Evolutionary conservation across 2,329 filamentous ascomycete species (phyloP), one percentile per base, ranked within the genome.

Genomic region (Xylariaceae sp.): DNA sequence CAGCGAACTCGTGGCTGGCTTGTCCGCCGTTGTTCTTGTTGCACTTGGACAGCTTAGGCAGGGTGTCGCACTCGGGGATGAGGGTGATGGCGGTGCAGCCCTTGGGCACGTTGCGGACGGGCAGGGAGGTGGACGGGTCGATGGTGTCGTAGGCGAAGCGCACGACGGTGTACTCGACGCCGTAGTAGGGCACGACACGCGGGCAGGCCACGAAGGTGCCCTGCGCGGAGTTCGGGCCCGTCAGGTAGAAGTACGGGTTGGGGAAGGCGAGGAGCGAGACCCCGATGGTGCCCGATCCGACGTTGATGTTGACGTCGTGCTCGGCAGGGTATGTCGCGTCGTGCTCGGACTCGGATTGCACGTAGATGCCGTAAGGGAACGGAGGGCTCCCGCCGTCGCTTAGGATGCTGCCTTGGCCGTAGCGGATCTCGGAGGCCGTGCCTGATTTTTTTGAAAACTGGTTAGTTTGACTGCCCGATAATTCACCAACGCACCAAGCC

Each of bases 141-240:
- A 35, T 47, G 30, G 16, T 39, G 31, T 45, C 47, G 43, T 60
- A 59, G 16, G 59, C 55, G 30, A 64, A 65, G 46, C 65, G 62
- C 38, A 72, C 55, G 17, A 64, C 54, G 37, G 64, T 55, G 28
- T 65, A 64, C 30, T 63, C 51, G 31, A 50, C 50, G 16, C 51
- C 44, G 48, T 71, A 71, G 55, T 70, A 74, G 2, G 59, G 48
- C 3, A 71, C 45, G 3, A 44, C 54, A 27, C 63, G 61, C 32
- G 64, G 58, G 51, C 72, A 75, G 9, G 66, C 69, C 9, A 67
- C 52, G 40, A 59, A 72, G 0, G 56, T 61, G 6, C 62, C 47
- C 27, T 17, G 56, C 3, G 53, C 51, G n/a, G n/a, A 12, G 40
- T 32, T 0, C n/a, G n/a, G n/a, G n/a, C 39, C 53, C 5, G 54